Evolutionary conservation across 139 green algal species (phyloP).

Genomic region (Desmodesmus armatus): DNA sequence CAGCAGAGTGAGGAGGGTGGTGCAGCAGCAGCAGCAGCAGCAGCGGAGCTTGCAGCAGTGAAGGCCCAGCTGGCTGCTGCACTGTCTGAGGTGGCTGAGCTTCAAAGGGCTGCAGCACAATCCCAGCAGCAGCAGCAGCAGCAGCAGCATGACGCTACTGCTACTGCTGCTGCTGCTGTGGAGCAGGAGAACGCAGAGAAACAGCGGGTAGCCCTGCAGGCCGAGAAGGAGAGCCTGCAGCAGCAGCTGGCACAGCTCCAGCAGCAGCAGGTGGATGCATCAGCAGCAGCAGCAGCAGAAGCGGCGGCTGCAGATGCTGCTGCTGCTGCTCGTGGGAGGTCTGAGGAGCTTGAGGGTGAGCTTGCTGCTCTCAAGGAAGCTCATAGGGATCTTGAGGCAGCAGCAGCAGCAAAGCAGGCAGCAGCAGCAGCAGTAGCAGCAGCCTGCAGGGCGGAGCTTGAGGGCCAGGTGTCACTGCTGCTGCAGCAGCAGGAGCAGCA

Average conservation of each 20-base stretch:
- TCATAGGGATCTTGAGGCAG: too few species aligned
- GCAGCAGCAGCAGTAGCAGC: too few species aligned
- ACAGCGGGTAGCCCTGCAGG: not conserved
- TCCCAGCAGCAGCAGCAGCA: not conserved
- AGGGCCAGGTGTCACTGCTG: too few species aligned
- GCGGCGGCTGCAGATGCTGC: too few species aligned
- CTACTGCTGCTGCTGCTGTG: not conserved
- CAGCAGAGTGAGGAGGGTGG: not conserved
- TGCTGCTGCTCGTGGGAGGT: too few species aligned
- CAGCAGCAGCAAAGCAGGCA: too few species aligned
- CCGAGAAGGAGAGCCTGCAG: not conserved
- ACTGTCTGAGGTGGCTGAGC: not conserved
- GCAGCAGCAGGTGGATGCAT: not conserved
- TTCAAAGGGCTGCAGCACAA: not conserved
- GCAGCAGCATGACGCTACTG: conserved; percentile 6
- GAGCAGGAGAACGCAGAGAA: not conserved
- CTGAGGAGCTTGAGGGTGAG: not conserved
- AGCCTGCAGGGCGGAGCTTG: too few species aligned
- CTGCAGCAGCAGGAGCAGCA: too few species aligned
- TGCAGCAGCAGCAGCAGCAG: conserved; percentile 14
- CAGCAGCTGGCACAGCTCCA: not conserved
- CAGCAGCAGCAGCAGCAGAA: not conserved
- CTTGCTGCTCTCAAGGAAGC: too few species aligned
- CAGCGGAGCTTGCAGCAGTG: not conserved
- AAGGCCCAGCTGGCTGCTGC: not conserved